Conservation (phyloP, 1,139 yeast species). For the Taiozyma sp. region DNA sequence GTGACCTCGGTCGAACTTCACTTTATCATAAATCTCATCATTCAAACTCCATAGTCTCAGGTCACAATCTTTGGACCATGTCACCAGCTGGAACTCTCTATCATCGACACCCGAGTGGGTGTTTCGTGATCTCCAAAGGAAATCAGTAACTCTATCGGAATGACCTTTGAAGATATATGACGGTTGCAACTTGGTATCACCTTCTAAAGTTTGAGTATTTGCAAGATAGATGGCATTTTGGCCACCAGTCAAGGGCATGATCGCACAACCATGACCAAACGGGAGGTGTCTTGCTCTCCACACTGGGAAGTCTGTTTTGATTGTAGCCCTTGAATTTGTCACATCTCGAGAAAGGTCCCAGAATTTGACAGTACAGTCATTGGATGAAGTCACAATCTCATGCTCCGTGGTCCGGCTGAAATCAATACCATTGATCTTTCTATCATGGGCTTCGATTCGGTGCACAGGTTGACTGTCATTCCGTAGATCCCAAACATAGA, state of each 20-base stretch:
- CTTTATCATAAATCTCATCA: constrained; percentile 51
- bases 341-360: constrained; percentile 59
- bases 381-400: constrained; percentile 72
- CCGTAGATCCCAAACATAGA: constrained; percentile 84
- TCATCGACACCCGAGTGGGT: constrained; percentile 45
- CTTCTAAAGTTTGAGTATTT: constrained; percentile 39
- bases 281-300: constrained; percentile 87
- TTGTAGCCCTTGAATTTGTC: constrained; percentile 47
- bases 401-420: constrained; percentile 58
- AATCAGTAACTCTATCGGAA: constrained; percentile 77
- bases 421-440: constrained; percentile 86
- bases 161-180: constrained; percentile 73
- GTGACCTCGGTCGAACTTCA: constrained; percentile 45
- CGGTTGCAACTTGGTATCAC: constrained; percentile 44
- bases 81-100: constrained; percentile 80
- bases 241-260: constrained; percentile 91
- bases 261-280: constrained; percentile 85
- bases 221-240: constrained; percentile 66
- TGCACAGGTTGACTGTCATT: constrained; percentile 74
- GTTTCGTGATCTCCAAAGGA: constrained; percentile 74
- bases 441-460: constrained; percentile 64
- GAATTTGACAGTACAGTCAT: constrained; percentile 78
- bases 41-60: constrained; percentile 76
- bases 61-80: constrained; percentile 92
- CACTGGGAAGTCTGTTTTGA: constrained; percentile 76